Base-by-base conservation (phyloP, 495 filamentous ascomycete genomes). In the Aspergillus egyptiacus region DNA sequence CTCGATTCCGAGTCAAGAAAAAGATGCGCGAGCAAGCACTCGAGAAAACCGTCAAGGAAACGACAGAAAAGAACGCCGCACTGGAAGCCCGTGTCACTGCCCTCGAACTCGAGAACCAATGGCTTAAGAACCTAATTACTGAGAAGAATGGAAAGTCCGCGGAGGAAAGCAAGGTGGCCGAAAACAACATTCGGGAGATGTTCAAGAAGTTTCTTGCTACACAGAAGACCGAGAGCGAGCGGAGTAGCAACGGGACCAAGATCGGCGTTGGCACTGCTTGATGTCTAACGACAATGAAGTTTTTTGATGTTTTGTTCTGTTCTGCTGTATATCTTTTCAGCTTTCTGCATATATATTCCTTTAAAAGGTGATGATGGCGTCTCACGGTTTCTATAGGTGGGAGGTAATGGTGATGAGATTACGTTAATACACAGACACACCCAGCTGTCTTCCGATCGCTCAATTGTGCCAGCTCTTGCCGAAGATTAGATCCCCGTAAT, bases 1-100 rank as follows among this genome's bases (percentile, higher is more conserved):
- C 93, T 7, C 87, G 93, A 22, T 98, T 98, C 82, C 86, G 93
- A 46, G 84, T 97, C 55, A 98, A 98, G 82, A 98, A 98, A 88
- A 98, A 98, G 81, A 87, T 94, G 75, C 86, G 93, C 39, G 93
- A 98, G 74, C 83, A 88, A 61, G 85, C 87, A 1, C 81, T 98
- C 39, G 93, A 97, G 71, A 84, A 83, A 58, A 80, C 80, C 30
- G 83, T 93, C 48, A 93, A 93, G 73, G 93, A 96, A 53, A 88
- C 94, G 68, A 80, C 73, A 6, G 89, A 95, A 9, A 89, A 91
- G 68, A 86, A 91, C 27, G 70, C 71, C 1, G 68, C 71, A n/a
- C 76, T 98, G 11, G 90, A 96, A 67, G 76, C 81, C 47, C 82
- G 85, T 35, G 89, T 98, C 35, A 80, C 81, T 46, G 83, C 89